Percentiles rank a stretch among this genome's conserved stretches.
Evolutionary conservation across 768 basidiomycete genomes (phyloP).

Genomic region (Stropharia rugosoannulata): DNA sequence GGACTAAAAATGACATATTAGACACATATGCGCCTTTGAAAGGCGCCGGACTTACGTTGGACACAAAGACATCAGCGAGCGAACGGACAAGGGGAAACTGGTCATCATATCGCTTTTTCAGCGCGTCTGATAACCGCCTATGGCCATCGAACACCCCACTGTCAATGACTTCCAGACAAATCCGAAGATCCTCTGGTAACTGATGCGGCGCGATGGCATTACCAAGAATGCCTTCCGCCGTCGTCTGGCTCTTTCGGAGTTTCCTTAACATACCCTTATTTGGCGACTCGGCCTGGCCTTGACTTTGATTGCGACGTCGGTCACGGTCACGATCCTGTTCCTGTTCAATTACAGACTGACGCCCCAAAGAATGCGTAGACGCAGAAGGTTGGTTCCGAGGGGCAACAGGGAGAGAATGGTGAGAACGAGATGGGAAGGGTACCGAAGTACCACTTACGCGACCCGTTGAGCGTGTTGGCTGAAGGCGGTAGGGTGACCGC

Average conservation of each 20-base stretch:
- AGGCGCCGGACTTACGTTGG: constrained; percentile 61
- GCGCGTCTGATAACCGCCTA: constrained; percentile 75
- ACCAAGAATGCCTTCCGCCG: constrained; percentile 44
- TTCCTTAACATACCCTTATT: constrained; percentile 62
- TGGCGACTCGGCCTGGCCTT: constrained; percentile 33
- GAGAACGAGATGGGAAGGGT: constrained; percentile 79
- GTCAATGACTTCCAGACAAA: constrained; percentile 85
- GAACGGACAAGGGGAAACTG: constrained; percentile 93
- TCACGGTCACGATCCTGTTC: constrained; percentile 40
- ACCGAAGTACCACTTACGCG: constrained; percentile 46
- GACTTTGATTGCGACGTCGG: constrained; percentile 51
- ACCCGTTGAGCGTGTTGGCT: constrained; percentile 39
- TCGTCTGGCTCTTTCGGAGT: constrained; percentile 64
- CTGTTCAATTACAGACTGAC: constrained; percentile 56
- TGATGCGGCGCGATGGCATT: constrained; percentile 70
- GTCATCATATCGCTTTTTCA: constrained; percentile 91
- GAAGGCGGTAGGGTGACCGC: constrained; percentile 72
- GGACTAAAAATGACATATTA: constrained; percentile 49
- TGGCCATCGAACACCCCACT: constrained; percentile 89
- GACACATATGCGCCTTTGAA: constrained; percentile 11
- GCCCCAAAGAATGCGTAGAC: constrained; percentile 76
- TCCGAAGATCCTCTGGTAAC: constrained; percentile 83
- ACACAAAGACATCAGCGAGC: constrained; percentile 94
- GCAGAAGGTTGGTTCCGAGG: constrained; percentile 54
- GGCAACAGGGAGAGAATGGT: constrained; percentile 73